Evolutionary conservation across 345 rosid species (phyloP), one percentile per base, ranked within the genome.

Genomic region (Odontarrhena argentea): DNA sequence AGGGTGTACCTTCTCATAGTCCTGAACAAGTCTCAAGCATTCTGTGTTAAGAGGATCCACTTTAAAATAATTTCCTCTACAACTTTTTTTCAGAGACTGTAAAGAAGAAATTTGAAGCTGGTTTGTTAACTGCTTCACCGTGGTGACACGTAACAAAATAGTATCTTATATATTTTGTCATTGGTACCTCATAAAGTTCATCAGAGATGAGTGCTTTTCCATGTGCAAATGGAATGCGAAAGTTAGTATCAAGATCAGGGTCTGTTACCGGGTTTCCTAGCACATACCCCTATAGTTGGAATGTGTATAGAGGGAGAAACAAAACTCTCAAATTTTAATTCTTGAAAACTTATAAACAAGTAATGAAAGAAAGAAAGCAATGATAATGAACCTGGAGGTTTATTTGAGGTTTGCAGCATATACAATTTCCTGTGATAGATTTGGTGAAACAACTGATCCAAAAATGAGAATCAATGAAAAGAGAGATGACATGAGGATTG

Each of bases 161-260:
- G 14, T 3, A 8, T 18, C 40, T 11, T 8, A 36, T 36, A 76
- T 9, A 22, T 37, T 50, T 5, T 49, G 53, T 22, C 35, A 11
- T 9, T 10, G 2, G 37, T 59, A 82, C 96, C 85, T 82, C 78
- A 47, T 75, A 81, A 50, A 80, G 89, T 70, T 89, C 87, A 55
- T 87, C 83, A 28, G 94, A 73, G 41, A 61, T 45, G 11, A 61
- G 7, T 18, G 54, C 67, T 55, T 34, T 61, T 35, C 44, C 43
- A 18, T 80, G 78, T 48, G 82, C 83, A 78, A 41, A 87, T 52
- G 75, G 86, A 65, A 85, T 60, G 42, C 65, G 65, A 38, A 3
- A 30, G 42, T 60, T 60, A 28, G 32, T 3, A 28, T 28, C 32
- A 28, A 28, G 32, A 28, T 28, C 32, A 28, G 32, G 32, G 32